Conservation (phyloP, 2,329 filamentous ascomycete genomes). For the Xylaria sp. region DNA sequence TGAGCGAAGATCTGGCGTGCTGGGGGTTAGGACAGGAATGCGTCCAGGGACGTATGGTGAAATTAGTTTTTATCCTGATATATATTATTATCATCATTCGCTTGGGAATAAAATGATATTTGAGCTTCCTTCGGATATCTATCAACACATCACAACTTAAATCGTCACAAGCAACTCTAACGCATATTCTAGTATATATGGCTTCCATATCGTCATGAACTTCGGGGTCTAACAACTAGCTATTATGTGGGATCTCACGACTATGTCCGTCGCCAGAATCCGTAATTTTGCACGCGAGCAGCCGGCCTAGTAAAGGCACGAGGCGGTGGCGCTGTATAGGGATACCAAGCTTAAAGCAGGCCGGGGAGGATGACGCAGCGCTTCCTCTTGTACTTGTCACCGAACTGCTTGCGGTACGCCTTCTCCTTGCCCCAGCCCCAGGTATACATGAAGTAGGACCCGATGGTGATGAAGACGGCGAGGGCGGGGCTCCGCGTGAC, state of each 20-base stretch:
- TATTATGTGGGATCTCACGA: neutral
- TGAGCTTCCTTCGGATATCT: neutral
- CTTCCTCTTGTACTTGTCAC: constrained; percentile 95
- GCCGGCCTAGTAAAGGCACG: neutral
- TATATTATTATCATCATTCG: neutral
- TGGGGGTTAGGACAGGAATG: no score
- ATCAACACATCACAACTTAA: neutral
- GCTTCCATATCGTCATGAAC: neutral
- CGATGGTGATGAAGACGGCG: constrained; percentile 73
- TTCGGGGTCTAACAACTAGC: neutral
- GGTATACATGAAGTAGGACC: constrained; percentile 75
- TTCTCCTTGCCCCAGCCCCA: constrained; percentile 95
- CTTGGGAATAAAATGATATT: constrained; percentile 6
- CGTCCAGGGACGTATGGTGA: no score
- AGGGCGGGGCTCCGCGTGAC: constrained; percentile 80
- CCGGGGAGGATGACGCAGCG: constrained; percentile 80
- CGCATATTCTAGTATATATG: neutral
- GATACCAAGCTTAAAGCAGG: constrained; percentile 58
- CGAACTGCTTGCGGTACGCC: constrained; percentile 87
- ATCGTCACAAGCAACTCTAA: neutral
- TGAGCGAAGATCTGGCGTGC: no score
- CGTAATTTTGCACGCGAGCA: neutral
- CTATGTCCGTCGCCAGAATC: neutral
- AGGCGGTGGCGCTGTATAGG: neutral
- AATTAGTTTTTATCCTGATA: constrained; percentile 10